phyloP scores from a whole-genome alignment of 305 asterid species.

The Solanum hybrid region DNA sequence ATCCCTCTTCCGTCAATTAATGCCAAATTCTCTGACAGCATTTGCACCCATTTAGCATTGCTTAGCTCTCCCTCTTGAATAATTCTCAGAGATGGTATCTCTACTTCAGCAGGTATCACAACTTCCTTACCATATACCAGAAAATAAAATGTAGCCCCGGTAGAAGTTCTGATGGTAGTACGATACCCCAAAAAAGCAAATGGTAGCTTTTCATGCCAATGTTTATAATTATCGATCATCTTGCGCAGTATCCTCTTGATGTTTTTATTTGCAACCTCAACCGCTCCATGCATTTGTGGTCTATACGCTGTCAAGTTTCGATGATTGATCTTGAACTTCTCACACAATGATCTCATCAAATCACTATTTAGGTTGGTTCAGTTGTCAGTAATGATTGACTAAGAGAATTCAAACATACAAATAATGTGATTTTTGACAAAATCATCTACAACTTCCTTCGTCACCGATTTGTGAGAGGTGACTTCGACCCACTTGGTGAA shows the following conservation, averaged over 20 bases:
- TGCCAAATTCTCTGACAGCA: fast-evolving
- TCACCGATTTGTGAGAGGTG: too few species aligned
- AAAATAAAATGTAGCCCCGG: not conserved
- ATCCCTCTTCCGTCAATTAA: not conserved
- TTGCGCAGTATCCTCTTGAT: too few species aligned
- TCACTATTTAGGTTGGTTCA: not conserved
- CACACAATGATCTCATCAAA: too few species aligned
- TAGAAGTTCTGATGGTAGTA: not conserved
- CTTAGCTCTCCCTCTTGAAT: not conserved
- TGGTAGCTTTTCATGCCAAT: not conserved
- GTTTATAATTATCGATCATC: not conserved
- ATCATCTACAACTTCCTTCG: not conserved
- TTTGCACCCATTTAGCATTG: too few species aligned
- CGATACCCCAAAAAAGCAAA: not conserved
- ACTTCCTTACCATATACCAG: not conserved
- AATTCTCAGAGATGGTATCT: not conserved
- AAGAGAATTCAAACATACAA: too few species aligned
- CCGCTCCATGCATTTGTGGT: too few species aligned
- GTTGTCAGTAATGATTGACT: not conserved
- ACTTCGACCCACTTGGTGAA: not conserved
- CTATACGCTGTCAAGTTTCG: too few species aligned
- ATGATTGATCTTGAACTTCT: too few species aligned
- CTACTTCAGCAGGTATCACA: not conserved
- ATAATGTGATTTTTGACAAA: too few species aligned
- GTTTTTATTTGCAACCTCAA: too few species aligned